These are phyloP conservation scores for Aaosphaeria pasadenensis DNA, from an alignment of 2,329 filamentous ascomycete species.

Conservation along the genomic window DNA sequence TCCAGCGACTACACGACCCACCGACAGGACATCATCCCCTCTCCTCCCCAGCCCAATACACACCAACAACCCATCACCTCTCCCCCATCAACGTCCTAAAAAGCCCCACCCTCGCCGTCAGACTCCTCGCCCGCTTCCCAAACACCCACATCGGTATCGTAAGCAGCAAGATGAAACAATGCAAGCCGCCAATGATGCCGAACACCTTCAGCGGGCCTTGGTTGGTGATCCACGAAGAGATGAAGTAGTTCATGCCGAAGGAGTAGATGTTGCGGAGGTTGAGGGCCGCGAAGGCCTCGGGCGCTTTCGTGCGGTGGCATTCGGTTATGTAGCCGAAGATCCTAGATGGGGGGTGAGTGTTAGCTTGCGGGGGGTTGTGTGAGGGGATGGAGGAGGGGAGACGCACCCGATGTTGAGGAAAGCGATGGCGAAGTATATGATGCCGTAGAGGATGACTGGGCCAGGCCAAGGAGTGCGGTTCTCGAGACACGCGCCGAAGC, in stretches of 20 bases:
- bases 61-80: no score
- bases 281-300: conserved; percentile 83
- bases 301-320: conserved; percentile 79
- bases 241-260: conserved; percentile 77
- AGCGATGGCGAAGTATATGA: conserved; percentile 18
- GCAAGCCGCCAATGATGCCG: conserved; percentile 68
- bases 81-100: background rate
- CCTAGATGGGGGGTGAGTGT: conserved; percentile 1
- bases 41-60: no score
- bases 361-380: background rate
- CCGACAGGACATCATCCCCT: no score
- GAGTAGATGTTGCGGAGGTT: conserved; percentile 93
- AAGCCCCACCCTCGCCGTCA: conserved; percentile 12
- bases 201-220: conserved; percentile 63
- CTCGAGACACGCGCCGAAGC: conserved; percentile 71
- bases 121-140: conserved; percentile 19
- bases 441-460: conserved; percentile 17
- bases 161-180: conserved; percentile 69
- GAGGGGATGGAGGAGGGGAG: background rate
- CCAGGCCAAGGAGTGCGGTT: conserved; percentile 39
- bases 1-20: no score
- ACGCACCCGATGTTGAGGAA: conserved; percentile 19
- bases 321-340: conserved; percentile 72
- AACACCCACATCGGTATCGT: conserved; percentile 63
- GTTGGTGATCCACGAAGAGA: conserved; percentile 72